A percentile compares a stretch with the other conserved stretches of the same genome.
Conservation (phyloP, 2,329 filamentous ascomycete species). For the Cordyceps javanica region DNA sequence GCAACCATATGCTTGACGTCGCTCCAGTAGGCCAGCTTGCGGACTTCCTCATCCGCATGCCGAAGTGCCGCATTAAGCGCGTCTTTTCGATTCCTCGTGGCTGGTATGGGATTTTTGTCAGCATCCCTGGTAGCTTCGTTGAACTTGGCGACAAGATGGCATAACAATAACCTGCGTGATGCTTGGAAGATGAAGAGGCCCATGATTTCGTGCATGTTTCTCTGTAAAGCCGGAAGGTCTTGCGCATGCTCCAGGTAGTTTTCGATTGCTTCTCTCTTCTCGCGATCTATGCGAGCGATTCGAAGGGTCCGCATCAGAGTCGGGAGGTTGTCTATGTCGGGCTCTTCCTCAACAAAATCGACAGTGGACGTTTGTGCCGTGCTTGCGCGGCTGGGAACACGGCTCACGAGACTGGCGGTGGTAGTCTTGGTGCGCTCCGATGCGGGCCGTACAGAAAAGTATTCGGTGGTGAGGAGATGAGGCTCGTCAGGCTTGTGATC, state of each 20-base stretch:
- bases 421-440: constrained; percentile 30
- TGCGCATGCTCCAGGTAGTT: constrained; percentile 75
- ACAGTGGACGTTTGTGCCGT: constrained; percentile 30
- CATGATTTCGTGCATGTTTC: constrained; percentile 82
- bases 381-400: constrained; percentile 30
- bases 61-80: constrained; percentile 69
- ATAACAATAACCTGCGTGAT: constrained; percentile 59
- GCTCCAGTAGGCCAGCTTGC: constrained; percentile 80
- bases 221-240: constrained; percentile 68
- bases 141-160: constrained; percentile 9
- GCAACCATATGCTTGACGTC: constrained; percentile 67
- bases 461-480: constrained; percentile 67
- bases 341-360: constrained; percentile 50
- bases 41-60: constrained; percentile 74
- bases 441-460: constrained; percentile 68
- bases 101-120: background rate
- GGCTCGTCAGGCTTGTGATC: constrained; percentile 44
- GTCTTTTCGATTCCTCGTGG: constrained; percentile 41
- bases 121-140: constrained; percentile 6
- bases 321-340: constrained; percentile 55
- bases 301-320: constrained; percentile 65
- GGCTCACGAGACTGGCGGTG: constrained; percentile 28
- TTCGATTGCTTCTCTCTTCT: constrained; percentile 79
- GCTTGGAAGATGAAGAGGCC: constrained; percentile 81
- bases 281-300: constrained; percentile 72